Conservation (phyloP, 495 filamentous ascomycete genomes). For the Evernia prunastri region DNA sequence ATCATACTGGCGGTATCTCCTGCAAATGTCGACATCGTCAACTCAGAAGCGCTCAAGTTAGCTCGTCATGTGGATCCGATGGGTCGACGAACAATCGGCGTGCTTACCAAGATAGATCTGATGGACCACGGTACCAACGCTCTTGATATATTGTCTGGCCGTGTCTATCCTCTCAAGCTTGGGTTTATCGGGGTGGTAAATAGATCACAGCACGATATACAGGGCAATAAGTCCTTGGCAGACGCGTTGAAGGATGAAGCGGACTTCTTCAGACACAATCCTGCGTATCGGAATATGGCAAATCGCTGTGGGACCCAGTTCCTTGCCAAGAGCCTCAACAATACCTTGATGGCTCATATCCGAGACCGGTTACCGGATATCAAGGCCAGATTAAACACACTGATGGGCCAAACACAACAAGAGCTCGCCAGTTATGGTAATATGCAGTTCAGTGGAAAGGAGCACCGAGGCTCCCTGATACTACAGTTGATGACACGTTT, state of each 20-base stretch:
- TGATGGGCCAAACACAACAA: conserved; percentile 99
- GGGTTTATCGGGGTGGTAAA: conserved; percentile 99
- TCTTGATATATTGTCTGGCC: conserved; percentile 88
- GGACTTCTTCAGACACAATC: conserved; percentile 96
- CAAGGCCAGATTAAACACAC: conserved; percentile 91
- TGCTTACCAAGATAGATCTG: conserved; percentile 93
- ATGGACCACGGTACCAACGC: conserved; percentile 99
- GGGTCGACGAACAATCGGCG: conserved; percentile 90
- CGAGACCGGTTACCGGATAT: conserved; percentile 94
- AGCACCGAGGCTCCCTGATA: conserved; percentile 90
- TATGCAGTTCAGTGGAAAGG: conserved; percentile 95
- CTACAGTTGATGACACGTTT: conserved; percentile 98
- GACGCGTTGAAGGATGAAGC: conserved; percentile 85
- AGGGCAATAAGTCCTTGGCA: conserved; percentile 81
- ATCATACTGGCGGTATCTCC: conserved; percentile 96
- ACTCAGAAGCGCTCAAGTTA: conserved; percentile 95
- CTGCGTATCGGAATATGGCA: conserved; percentile 94
- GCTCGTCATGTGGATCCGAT: conserved; percentile 95
- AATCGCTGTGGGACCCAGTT: conserved; percentile 91
- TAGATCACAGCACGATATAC: conserved; percentile 96
- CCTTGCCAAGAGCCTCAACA: conserved; percentile 89
- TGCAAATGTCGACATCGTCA: conserved; percentile 96
- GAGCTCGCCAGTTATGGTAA: conserved; percentile 97
- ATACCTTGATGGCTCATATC: conserved; percentile 93
- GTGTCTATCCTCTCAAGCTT: conserved; percentile 94